Percentiles rank a stretch among this genome's conserved stretches.
phyloP scores from a whole-genome alignment of 768 basidiomycete species.

The Dictyophora rubrovolvata region DNA sequence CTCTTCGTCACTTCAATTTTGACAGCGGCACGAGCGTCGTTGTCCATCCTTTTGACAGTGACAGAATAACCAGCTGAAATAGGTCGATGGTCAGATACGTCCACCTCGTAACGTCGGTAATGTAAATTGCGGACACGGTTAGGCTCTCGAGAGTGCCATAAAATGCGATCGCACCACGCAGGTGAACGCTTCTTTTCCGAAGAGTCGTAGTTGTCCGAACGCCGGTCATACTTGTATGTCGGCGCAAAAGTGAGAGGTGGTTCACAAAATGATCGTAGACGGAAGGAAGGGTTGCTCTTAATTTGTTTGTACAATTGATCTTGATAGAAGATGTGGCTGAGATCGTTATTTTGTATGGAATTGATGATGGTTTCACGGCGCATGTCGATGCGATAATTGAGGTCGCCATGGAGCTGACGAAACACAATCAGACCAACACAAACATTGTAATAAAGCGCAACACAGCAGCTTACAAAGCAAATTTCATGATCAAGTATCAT shows the following conservation, averaged over 20 bases:
- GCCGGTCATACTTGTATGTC: slow-evolving; percentile 91
- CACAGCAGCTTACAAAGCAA: slow-evolving; percentile 62
- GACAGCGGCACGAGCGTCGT: slow-evolving; percentile 44
- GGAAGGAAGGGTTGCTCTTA: slow-evolving; percentile 77
- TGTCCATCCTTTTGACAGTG: slow-evolving; percentile 61
- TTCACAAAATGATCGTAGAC: slow-evolving; percentile 75
- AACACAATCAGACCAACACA: slow-evolving; percentile 4
- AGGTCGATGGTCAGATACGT: slow-evolving; percentile 86
- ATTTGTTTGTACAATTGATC: slow-evolving; percentile 91
- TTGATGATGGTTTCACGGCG: slow-evolving; percentile 74
- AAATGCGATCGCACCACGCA: slow-evolving; percentile 94
- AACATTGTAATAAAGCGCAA: too few relatives aligned
- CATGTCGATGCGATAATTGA: slow-evolving; percentile 97
- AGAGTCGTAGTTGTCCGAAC: slow-evolving; percentile 70
- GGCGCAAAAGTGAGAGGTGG: slow-evolving; percentile 75
- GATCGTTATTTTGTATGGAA: slow-evolving; percentile 57
- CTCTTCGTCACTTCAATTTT: slow-evolving; percentile 43
- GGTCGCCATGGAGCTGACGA: slow-evolving; percentile 73
- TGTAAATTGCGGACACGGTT: slow-evolving; percentile 53
- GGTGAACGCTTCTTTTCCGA: slow-evolving; percentile 84
- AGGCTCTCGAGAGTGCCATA: slow-evolving; percentile 57
- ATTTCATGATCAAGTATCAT: slow-evolving; percentile 94
- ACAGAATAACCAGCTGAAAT: slow-evolving; percentile 71
- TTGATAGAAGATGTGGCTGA: slow-evolving; percentile 51
- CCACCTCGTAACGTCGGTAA: slow-evolving; percentile 76